These are phyloP conservation scores for Hypoxylon trugodes DNA, from an alignment of 495 filamentous ascomycete species.

Conservation along the genomic window DNA sequence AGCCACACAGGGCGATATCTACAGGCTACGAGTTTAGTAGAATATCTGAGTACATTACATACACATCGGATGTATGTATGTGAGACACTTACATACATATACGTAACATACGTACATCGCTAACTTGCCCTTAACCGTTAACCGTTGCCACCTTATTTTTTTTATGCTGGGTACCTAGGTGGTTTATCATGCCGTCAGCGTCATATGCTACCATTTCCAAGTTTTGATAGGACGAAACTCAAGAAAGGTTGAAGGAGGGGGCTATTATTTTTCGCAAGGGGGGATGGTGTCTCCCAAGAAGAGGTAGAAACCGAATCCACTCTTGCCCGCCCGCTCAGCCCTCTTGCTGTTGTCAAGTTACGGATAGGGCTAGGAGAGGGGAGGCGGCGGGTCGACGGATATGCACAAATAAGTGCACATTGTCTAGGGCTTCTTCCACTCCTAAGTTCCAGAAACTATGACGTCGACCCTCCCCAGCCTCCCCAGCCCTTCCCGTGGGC, in stretches of 20 bases:
- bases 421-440: no score
- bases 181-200: conserved; percentile 37
- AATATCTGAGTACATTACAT: no score
- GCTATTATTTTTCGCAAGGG: not conserved
- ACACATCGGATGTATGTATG: not conserved
- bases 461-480: conserved; percentile 19
- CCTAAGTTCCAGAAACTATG: conserved; percentile 23
- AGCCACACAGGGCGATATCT: conserved; percentile 8
- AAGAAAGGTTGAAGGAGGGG: conserved; percentile 4
- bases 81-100: not conserved
- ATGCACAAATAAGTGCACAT: not conserved
- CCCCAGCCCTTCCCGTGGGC: not conserved
- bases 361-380: conserved; percentile 15
- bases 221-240: conserved; percentile 34
- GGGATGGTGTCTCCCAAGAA: conserved; percentile 11
- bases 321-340: conserved; percentile 23
- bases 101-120: not conserved
- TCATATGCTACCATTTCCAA: conserved; percentile 37
- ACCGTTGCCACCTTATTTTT: conserved; percentile 31
- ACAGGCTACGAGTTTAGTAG: no score
- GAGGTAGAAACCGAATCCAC: conserved; percentile 22
- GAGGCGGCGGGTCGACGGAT: conserved; percentile 1
- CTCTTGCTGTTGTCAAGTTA: conserved; percentile 14
- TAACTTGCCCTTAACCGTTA: conserved; percentile 1
- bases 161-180: conserved; percentile 11